These are phyloP conservation scores for Spizellomyces punctatus DNA, from an alignment of 192 early-diverging fungal genomes.

Conservation along the genomic window DNA sequence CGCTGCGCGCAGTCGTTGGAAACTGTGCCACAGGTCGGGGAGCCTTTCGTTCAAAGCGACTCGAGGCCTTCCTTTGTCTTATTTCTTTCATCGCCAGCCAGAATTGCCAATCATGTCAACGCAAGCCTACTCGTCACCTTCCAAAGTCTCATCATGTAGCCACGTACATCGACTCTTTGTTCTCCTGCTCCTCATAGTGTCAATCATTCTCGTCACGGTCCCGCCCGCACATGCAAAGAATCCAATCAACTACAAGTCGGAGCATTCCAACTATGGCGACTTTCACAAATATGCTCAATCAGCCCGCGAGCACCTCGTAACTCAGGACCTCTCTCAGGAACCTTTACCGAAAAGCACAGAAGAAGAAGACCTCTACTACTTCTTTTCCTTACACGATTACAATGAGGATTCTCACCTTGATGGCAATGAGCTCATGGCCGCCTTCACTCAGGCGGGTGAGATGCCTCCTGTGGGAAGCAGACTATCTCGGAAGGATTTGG, in stretches of 20 bases:
- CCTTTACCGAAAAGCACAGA: conserved; percentile 21
- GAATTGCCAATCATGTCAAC: too few relatives aligned
- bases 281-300: conserved; percentile 51
- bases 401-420: conserved; percentile 75
- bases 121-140: too few relatives aligned
- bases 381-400: conserved; percentile 73
- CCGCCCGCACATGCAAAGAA: too few relatives aligned
- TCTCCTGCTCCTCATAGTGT: too few relatives aligned
- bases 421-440: conserved; percentile 73
- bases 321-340: conserved; percentile 10
- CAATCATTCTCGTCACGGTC: too few relatives aligned
- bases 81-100: too few relatives aligned
- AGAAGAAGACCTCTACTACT: conserved; percentile 68
- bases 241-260: neutral
- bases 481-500: conserved; percentile 46
- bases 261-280: conserved; percentile 61
- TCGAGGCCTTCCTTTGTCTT: too few relatives aligned
- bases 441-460: conserved; percentile 51
- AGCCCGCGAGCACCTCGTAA: conserved; percentile 43
- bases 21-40: too few relatives aligned
- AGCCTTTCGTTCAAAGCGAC: too few relatives aligned
- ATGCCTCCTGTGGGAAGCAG: conserved; percentile 7
- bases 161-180: too few relatives aligned
- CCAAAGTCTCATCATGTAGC: too few relatives aligned
- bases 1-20: too few relatives aligned